Percentiles rank a stretch among this genome's conserved stretches.
phyloP scores from a whole-genome alignment of 192 early-diverging fungal species.

The Coemansia sp. region DNA sequence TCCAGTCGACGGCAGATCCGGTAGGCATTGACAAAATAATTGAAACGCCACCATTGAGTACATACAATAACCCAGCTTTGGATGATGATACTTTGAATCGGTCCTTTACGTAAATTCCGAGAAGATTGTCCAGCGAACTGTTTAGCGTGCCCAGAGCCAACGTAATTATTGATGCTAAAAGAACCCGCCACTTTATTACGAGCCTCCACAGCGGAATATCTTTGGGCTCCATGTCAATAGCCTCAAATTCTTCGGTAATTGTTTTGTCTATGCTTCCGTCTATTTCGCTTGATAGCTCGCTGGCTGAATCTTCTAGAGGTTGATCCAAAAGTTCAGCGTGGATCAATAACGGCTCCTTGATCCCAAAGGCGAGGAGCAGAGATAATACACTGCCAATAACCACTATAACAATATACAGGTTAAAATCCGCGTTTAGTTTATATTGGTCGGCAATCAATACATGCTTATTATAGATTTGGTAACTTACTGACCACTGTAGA shows the following conservation, averaged over 20 bases:
- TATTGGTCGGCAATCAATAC: too few relatives aligned
- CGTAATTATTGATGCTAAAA: conserved; percentile 36
- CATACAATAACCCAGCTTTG: conserved; percentile 36
- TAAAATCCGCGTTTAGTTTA: too few relatives aligned
- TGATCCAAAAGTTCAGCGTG: conserved; percentile 16
- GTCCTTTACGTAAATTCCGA: conserved; percentile 40
- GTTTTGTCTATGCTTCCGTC: not conserved
- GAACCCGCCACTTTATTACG: conserved; percentile 45
- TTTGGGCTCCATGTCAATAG: not conserved
- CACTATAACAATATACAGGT: conserved; percentile 15
- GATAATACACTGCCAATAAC: conserved; percentile 18
- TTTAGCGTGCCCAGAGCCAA: conserved; percentile 27
- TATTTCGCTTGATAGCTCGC: not conserved
- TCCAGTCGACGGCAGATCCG: conserved; percentile 28
- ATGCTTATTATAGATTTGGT: not conserved
- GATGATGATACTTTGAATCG: conserved; percentile 25
- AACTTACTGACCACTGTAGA: conserved; percentile 39
- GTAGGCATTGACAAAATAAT: conserved; percentile 32
- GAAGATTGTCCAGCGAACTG: conserved; percentile 36
- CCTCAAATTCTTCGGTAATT: conserved; percentile 1
- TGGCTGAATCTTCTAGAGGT: not conserved
- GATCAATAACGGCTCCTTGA: conserved; percentile 36
- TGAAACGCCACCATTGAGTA: conserved; percentile 32
- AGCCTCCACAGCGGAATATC: conserved; percentile 40
- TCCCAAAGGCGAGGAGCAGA: conserved; percentile 22